Conservation (phyloP, 345 rosid species). For the Gossypium mustelinum region DNA sequence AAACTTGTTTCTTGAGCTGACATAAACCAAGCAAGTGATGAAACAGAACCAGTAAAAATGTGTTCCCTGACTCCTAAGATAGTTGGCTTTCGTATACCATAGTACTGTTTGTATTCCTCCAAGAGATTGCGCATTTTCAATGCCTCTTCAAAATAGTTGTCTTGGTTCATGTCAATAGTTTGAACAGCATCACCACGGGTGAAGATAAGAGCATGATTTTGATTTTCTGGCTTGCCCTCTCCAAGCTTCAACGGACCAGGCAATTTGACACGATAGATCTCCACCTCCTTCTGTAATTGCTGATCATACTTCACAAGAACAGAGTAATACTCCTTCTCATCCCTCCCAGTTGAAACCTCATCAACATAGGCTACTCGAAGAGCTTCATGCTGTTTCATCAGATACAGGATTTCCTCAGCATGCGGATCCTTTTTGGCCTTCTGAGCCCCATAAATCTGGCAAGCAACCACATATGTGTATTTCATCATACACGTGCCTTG, state of each 20-base stretch:
- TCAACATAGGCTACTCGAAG: conserved; percentile 95
- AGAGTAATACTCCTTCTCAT: conserved; percentile 69
- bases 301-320: conserved; percentile 93
- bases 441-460: conserved; percentile 91
- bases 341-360: conserved; percentile 47
- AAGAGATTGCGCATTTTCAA: conserved; percentile 91
- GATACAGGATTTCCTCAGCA: conserved; percentile 72
- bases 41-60: conserved; percentile 93
- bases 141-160: conserved; percentile 96
- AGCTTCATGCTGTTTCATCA: conserved; percentile 88
- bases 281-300: conserved; percentile 74
- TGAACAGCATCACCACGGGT: conserved; percentile 97
- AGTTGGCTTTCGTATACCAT: conserved; percentile 79
- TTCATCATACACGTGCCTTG: conserved; percentile 89
- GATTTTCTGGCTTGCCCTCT: conserved; percentile 98
- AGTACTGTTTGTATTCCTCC: conserved; percentile 71
- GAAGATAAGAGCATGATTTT: conserved; percentile 92
- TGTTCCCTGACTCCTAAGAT: conserved; percentile 96
- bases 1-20: conserved; percentile 86
- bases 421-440: conserved; percentile 84
- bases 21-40: conserved; percentile 93
- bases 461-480: conserved; percentile 86
- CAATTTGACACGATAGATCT: conserved; percentile 83
- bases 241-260: conserved; percentile 98
- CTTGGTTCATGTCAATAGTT: conserved; percentile 99